Base-by-base conservation (phyloP, 176 grass and related monocot species). In the Oryza meyeriana region DNA sequence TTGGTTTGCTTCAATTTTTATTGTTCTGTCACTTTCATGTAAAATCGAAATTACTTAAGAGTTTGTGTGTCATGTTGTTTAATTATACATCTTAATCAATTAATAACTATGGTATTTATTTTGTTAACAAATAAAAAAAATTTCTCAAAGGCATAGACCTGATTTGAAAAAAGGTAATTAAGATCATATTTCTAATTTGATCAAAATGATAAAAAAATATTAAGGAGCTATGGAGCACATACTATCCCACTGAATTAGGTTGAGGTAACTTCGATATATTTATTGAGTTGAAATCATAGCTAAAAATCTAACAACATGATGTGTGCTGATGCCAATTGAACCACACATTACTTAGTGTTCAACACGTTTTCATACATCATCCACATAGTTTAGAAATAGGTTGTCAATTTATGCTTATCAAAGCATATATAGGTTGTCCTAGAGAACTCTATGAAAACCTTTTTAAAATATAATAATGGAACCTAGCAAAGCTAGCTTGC, bases 231-330 rank as follows among this genome's bases (percentile, higher is more conserved):
- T 26, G 27, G 25, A 84, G 48, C 12, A 77, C 18, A 69, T 59
- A 55, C 5, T 24, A n/a, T 24, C 55, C 48, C 22, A 61, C 17
- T 33, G 13, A 8, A 20, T 64, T 6, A 36, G 8, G 17, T 26
- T 2, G 10, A 77, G 58, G 67, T 69, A 27, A 10, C 9, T 32
- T 26, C 7, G 6, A 52, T 20, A 20, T 28, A 59, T 25, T 55
- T 18, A 22, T 55, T n/a, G 3, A 1, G 48, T 39, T 39, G n/a
- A 36, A 44, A 30, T 42, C 1, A 0, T 41, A 14, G 22, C 13
- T 57, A 80, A 17, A 80, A 17, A 13, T 39, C 33, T 69, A 22
- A 75, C 55, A 47, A 64, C 39, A 33, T 36, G 61, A 48, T 83
- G 30, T 50, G 28, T 36, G 65, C 9, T 45, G 30, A 12, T 47